These are phyloP conservation scores for Podila minutissima DNA, from an alignment of 192 early-diverging fungal species.

Conservation along the genomic window DNA sequence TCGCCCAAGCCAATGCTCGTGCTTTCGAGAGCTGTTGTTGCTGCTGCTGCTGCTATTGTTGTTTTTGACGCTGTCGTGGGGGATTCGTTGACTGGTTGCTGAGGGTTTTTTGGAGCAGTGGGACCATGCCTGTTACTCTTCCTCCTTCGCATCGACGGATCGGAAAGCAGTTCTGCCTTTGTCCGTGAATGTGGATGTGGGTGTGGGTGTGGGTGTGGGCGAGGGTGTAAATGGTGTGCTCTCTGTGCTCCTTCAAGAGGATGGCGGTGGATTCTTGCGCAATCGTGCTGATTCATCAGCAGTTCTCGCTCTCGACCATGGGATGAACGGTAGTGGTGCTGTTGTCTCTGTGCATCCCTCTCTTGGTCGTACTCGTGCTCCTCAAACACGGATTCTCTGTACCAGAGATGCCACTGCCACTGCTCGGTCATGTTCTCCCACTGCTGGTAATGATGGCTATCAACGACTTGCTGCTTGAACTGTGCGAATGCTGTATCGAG, in stretches of 20 bases:
- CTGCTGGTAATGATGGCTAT: neutral
- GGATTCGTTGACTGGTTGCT: neutral
- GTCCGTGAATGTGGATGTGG: too few relatives aligned
- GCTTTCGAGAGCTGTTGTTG: too few relatives aligned
- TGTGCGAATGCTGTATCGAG: neutral
- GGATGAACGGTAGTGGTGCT: too few relatives aligned
- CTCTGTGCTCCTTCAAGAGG: too few relatives aligned
- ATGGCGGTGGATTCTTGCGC: too few relatives aligned
- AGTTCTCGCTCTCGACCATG: too few relatives aligned
- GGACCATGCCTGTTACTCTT: too few relatives aligned
- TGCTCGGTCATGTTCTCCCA: constrained; percentile 1
- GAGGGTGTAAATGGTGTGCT: too few relatives aligned
- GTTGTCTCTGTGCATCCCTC: neutral
- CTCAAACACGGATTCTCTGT: constrained; percentile 4
- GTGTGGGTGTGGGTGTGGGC: too few relatives aligned
- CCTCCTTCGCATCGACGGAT: neutral
- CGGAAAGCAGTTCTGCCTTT: too few relatives aligned
- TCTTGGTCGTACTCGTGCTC: constrained; percentile 4
- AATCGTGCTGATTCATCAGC: too few relatives aligned
- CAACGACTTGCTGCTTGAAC: neutral
- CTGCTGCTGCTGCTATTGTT: neutral
- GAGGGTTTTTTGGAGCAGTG: neutral
- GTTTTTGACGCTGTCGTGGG: neutral
- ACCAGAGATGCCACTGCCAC: constrained; percentile 1
- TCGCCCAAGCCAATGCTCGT: too few relatives aligned